Evolutionary conservation across 1,139 yeast genomes (phyloP).

Genomic region (Meyerozyma elateridarum): DNA sequence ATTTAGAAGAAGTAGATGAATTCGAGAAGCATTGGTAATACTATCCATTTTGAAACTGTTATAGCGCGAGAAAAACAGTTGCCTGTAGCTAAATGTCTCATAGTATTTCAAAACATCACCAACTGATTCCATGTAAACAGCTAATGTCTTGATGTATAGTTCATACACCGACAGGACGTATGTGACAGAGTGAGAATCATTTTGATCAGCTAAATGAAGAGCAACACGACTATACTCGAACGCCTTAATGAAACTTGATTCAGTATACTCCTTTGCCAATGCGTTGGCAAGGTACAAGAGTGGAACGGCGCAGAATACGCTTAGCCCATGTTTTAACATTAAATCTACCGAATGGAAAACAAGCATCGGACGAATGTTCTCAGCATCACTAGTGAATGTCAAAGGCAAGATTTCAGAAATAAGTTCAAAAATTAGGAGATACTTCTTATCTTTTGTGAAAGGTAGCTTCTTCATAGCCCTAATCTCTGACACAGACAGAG

Average conservation of each 20-base stretch:
- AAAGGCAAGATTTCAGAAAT: constrained; percentile 38
- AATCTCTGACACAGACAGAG: constrained; percentile 41
- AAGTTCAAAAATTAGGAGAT: constrained; percentile 37
- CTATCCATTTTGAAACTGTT: constrained; percentile 11
- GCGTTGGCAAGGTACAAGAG: constrained; percentile 30
- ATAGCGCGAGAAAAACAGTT: constrained; percentile 14
- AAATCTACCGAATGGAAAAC: constrained; percentile 21
- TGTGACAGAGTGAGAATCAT: constrained; percentile 30
- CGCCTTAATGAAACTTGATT: constrained; percentile 22
- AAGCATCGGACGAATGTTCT: constrained; percentile 21
- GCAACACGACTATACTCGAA: constrained; percentile 32
- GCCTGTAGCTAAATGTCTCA: constrained; percentile 21
- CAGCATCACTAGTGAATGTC: constrained; percentile 24
- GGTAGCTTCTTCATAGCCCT: constrained; percentile 25
- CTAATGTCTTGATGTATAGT: constrained; percentile 39
- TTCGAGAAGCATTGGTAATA: constrained; percentile 15
- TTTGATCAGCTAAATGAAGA: constrained; percentile 31
- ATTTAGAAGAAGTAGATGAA: constrained; percentile 15
- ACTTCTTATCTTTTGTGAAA: constrained; percentile 23
- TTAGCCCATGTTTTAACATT: constrained; percentile 22
- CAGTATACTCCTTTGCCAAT: constrained; percentile 35
- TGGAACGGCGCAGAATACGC: constrained; percentile 25
- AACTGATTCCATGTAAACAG: constrained; percentile 41
- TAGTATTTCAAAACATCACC: constrained; percentile 30
- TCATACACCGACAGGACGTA: constrained; percentile 41